Conservation (phyloP, 148 eudicot species). For the Beta vulgaris region DNA sequence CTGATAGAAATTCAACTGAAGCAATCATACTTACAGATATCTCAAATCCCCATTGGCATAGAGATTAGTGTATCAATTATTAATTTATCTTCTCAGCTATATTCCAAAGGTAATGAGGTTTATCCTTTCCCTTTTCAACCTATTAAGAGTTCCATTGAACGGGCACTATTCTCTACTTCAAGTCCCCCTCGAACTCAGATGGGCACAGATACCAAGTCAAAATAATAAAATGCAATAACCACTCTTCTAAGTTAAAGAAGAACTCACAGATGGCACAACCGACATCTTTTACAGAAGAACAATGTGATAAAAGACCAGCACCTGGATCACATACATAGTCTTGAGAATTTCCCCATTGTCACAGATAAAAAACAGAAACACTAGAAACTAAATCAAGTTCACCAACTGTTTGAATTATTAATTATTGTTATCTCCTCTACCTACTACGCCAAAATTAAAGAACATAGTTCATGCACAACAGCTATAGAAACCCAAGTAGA, state of each 20-base stretch:
- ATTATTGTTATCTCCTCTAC: background rate
- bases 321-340: conserved; percentile 59
- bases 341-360: conserved; percentile 24
- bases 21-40: conserved; percentile 2
- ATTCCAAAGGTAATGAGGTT: background rate
- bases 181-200: conserved; percentile 7
- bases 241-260: conserved; percentile 58
- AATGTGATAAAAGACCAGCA: conserved; percentile 67
- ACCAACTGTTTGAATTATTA: background rate
- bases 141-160: conserved; percentile 4
- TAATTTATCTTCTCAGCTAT: background rate
- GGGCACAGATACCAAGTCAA: conserved; percentile 19
- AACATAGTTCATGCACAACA: conserved; percentile 4
- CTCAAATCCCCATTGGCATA: conserved; percentile 3
- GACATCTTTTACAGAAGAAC: conserved; percentile 75
- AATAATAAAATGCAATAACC: conserved; percentile 36
- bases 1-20: background rate
- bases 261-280: conserved; percentile 84
- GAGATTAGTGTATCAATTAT: background rate
- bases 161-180: conserved; percentile 15
- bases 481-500: background rate
- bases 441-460: background rate
- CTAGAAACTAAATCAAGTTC: background rate
- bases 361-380: conserved; percentile 16
- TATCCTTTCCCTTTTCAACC: conserved; percentile 15